These are phyloP conservation scores for Trametes pubescens DNA, from an alignment of 1,284 basidiomycete genomes.

Conservation along the genomic window DNA sequence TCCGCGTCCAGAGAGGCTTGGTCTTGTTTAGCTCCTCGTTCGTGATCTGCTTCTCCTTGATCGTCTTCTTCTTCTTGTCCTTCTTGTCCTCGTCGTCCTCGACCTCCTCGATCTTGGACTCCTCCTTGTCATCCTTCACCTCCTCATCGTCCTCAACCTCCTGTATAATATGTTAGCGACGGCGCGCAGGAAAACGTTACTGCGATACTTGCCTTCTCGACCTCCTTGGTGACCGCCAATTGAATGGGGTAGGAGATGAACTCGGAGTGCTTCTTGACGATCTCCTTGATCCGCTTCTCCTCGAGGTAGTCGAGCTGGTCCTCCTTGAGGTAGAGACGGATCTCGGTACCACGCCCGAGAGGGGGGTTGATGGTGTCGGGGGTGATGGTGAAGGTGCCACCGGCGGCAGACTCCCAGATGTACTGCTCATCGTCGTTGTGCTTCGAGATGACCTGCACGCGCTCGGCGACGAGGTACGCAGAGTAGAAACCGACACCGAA, in stretches of 20 bases:
- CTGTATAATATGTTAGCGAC: constrained; percentile 45
- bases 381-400: constrained; percentile 99
- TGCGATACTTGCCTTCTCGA: constrained; percentile 83
- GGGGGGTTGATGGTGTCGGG: constrained; percentile 90
- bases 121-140: constrained; percentile 73
- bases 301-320: constrained; percentile 99
- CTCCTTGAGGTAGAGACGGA: constrained; percentile 97
- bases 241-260: constrained; percentile 99
- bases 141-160: constrained; percentile 91
- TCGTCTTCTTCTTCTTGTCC: constrained; percentile 94
- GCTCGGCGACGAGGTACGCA: constrained; percentile 98
- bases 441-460: constrained; percentile 98
- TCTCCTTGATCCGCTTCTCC: constrained; percentile 99
- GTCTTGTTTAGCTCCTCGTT: constrained; percentile 99
- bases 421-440: constrained; percentile 99
- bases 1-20: constrained; percentile 99
- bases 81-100: constrained; percentile 86
- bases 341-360: constrained; percentile 94
- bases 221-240: constrained; percentile 98
- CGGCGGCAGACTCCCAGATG: constrained; percentile 99
- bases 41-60: constrained; percentile 90
- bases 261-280: constrained; percentile 99
- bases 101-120: constrained; percentile 78
- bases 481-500: constrained; percentile 99
- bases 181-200: constrained; percentile 1